Evolutionary conservation across 371 early-diverging fungal genomes (phyloP), one percentile per base, ranked within the genome.

Genomic region (Actinomucor elegans): DNA sequence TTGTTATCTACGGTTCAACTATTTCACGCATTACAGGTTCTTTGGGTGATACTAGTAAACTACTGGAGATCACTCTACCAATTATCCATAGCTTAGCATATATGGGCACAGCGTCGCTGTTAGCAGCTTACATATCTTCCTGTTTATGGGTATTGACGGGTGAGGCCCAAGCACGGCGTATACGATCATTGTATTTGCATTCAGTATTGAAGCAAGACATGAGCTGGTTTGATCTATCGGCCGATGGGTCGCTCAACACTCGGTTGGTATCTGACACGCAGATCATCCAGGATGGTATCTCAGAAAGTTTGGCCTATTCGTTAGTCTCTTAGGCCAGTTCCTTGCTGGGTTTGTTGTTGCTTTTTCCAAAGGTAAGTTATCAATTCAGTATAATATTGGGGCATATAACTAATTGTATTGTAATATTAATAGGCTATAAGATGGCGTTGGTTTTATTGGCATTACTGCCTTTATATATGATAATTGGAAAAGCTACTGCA

Each of bases 131-230:
- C 44, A 26, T 62, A 6, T 64, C 67, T 4, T 61, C 67, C 28
- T 60, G 61, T 28, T 55, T 64, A 20, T 75, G 75, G 75, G 52
- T 70, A 14, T 18, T 66, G 4, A 64, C 68, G 2, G 74, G 66
- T 3, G 64, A 59, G 34, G 54, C 54, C 14, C 65, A 64, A 41
- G 57, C 66, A 9, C 59, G 67, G 9, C 55, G 69, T 8, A 75
- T 75, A 12, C 57, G 69, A 49, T 37, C 35, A n/a, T n/a, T 28
- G 5, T 91, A 85, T 38, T 79, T 93, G 41, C 74, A 73, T 36
- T 68, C 92, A 0, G 73, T 92, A 28, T 61, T 97, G 24, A 80
- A 87, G 7, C 95, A 96, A 67, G 91, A 96, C 27, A 81, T 92
- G 44, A 83, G 80, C 14, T 97, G 89, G 87, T 94, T 92, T 57